Conservation (phyloP, 108 stramenopile species). For the Asterionellopsis glacialis region DNA sequence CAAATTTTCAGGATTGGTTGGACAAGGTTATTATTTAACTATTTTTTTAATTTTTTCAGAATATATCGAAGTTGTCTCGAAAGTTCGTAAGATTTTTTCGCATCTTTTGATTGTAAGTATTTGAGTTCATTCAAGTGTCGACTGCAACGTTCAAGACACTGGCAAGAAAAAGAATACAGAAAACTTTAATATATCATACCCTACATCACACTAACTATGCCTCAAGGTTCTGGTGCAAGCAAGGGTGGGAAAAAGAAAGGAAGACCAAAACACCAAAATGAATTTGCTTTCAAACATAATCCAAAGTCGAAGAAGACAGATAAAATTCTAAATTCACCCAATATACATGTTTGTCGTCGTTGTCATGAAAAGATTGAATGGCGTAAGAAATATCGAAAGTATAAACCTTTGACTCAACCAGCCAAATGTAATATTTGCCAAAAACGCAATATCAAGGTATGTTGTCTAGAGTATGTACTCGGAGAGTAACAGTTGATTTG, state of each 20-base stretch:
- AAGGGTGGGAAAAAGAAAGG: constrained; percentile 74
- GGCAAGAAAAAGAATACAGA: too few species aligned
- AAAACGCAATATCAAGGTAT: constrained; percentile 38
- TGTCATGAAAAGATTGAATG: constrained; percentile 95
- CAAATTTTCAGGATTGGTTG: too few species aligned
- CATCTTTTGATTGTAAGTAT: too few species aligned
- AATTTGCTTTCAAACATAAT: constrained; percentile 91
- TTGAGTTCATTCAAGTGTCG: too few species aligned
- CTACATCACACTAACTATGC: background rate
- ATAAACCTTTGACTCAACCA: constrained; percentile 80
- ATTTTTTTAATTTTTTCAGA: too few species aligned
- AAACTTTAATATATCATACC: background rate
- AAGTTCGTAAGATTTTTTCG: too few species aligned
- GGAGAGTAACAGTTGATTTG: too few species aligned
- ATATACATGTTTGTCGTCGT: constrained; percentile 82
- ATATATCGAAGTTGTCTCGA: too few species aligned
- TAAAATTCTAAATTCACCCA: constrained; percentile 76
- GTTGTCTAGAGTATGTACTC: too few species aligned
- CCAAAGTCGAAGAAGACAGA: constrained; percentile 92
- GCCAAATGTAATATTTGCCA: constrained; percentile 75
- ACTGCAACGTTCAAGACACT: too few species aligned
- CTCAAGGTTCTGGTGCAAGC: constrained; percentile 1
- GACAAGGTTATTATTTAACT: too few species aligned
- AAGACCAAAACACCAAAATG: constrained; percentile 88
- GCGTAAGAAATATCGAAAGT: constrained; percentile 90